phyloP scores from a whole-genome alignment of 495 filamentous ascomycete genomes.

The Aspergillus biplanus region DNA sequence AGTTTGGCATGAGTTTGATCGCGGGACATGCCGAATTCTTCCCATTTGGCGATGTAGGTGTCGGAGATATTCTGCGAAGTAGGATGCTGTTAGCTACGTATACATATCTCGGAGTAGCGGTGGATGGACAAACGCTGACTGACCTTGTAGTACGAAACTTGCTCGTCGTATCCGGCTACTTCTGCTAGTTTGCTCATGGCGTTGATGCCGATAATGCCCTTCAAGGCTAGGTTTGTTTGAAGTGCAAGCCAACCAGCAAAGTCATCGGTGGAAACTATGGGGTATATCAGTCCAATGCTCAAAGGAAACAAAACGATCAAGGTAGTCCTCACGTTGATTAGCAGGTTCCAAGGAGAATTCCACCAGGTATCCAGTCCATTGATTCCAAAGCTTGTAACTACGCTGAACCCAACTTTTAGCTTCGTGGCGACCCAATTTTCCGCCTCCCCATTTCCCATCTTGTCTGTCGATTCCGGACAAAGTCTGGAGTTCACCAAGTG shows the following conservation, averaged over 20 bases:
- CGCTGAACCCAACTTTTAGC: constrained; percentile 61
- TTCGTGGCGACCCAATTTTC: constrained; percentile 46
- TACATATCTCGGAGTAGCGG: background rate
- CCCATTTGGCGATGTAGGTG: constrained; percentile 82
- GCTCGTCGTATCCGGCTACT: constrained; percentile 65
- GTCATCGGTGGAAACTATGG: constrained; percentile 80
- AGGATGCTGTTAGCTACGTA: constrained; percentile 3
- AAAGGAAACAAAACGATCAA: background rate
- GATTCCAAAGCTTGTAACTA: constrained; percentile 82
- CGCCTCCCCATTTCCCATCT: constrained; percentile 58
- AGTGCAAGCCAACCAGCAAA: constrained; percentile 93
- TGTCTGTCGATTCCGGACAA: constrained; percentile 50
- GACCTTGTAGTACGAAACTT: constrained; percentile 69
- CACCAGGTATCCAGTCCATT: constrained; percentile 91
- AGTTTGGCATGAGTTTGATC: constrained; percentile 87
- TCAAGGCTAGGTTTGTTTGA: constrained; percentile 91
- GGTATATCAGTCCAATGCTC: constrained; percentile 2
- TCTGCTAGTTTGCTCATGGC: constrained; percentile 87
- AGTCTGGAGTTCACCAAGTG: constrained; percentile 45
- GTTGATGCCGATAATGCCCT: constrained; percentile 92
- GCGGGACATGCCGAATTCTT: constrained; percentile 75
- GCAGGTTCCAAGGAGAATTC: constrained; percentile 83
- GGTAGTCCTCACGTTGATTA: constrained; percentile 65
- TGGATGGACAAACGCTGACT: constrained; percentile 1
- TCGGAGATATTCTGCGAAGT: constrained; percentile 62